Conservation (phyloP, 768 basidiomycete species). For the Inosperma sp. region DNA sequence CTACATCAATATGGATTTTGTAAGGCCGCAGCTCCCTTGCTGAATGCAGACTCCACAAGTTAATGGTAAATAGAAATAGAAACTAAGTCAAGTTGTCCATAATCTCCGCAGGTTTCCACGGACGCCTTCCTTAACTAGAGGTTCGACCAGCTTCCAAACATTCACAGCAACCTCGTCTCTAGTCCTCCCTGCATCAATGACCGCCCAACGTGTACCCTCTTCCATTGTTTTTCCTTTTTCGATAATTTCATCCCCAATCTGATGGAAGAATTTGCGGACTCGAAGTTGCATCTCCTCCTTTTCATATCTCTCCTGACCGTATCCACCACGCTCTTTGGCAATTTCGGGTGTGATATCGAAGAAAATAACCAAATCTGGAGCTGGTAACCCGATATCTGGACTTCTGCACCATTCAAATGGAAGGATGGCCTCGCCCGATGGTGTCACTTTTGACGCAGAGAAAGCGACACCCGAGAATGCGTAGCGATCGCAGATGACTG, state of each 20-base stretch:
- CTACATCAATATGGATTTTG: no score
- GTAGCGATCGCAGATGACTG: slow-evolving; percentile 88
- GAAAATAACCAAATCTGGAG: slow-evolving; percentile 85
- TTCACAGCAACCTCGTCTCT: slow-evolving; percentile 47
- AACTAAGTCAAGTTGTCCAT: no score
- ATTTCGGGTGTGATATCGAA: slow-evolving; percentile 73
- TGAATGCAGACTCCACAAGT: no score
- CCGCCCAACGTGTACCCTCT: slow-evolving; percentile 41
- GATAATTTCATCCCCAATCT: slow-evolving; percentile 52
- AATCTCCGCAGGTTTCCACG: slow-evolving; percentile 43
- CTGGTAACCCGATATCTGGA: slow-evolving; percentile 84
- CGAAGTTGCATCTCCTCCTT: slow-evolving; percentile 66
- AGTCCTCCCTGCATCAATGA: slow-evolving; percentile 53
- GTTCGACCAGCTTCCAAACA: slow-evolving; percentile 50
- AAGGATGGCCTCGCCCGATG: slow-evolving; percentile 35
- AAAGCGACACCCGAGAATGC: slow-evolving; percentile 97
- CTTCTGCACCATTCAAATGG: slow-evolving; percentile 79
- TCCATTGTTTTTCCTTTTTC: slow-evolving; percentile 8
- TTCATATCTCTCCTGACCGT: slow-evolving; percentile 87
- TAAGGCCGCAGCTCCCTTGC: no score
- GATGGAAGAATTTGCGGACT: slow-evolving; percentile 57
- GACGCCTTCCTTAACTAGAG: slow-evolving; percentile 32
- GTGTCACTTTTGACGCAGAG: slow-evolving; percentile 51
- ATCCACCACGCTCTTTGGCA: slow-evolving; percentile 69
- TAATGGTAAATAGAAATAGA: no score